Base-by-base conservation (phyloP, 805 yeast species). In the Lipomyces kockii region DNA sequence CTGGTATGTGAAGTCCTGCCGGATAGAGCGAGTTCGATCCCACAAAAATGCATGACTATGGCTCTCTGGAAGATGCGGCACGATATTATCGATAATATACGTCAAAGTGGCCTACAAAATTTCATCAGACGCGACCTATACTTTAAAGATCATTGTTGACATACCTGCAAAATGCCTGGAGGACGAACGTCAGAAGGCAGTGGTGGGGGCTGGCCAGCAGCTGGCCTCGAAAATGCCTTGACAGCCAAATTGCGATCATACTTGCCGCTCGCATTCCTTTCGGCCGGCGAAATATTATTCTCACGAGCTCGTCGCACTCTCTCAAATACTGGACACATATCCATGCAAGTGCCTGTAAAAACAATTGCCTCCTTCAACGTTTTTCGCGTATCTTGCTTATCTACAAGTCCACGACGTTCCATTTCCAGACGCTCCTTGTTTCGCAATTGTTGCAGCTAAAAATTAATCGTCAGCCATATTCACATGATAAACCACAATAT, bases 121-220 rank as follows among this genome's bases (percentile, higher is more conserved):
- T 20, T 20, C 14, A n/a, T 25, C 43, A 37, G 52, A 27, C n/a
- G 3, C 39, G 4, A 1, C 20, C 56, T 25, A 32, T 29, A 12
- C 20, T 25, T n/a, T 12, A n/a, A 12, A 52, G 17, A 20, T 17
- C 32, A 29, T 6, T 60, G 12, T 25, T 17, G 22, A 32, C 63
- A 58, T 62, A 67, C 71, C 66, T 71, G 70, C 54, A 95, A 79
- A 0, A 93, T 81, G 63, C 83, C 84, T 0, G 99, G 99, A 0
- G 99, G 97, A 68, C 99, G 83, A 2, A 95, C 99, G 77, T 95
- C 99, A 0, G 98, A 92, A 0, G 99, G 99, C 66, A 95, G 80
- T 2, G 98, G 97, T 1, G 98, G 98, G 0, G 97, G 97, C 73
- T 95, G 97, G 6, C 98, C 99, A 0, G 98, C 98, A 20, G 97